Base-by-base conservation (phyloP, 805 yeast species). In the Cyberlindnera suaveolens region DNA sequence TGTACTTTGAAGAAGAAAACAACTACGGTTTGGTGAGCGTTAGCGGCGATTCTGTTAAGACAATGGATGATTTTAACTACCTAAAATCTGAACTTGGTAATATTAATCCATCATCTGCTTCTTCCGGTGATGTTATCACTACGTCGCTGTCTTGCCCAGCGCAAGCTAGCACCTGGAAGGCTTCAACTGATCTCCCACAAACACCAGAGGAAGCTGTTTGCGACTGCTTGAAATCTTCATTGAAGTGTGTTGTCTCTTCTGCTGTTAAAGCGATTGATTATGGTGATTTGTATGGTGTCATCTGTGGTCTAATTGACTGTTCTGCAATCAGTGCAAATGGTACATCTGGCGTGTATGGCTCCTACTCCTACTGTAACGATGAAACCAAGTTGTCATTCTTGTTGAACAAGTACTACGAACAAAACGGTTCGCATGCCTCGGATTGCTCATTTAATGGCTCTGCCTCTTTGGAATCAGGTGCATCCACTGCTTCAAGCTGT, bases 1-100 rank as follows among this genome's bases (percentile, higher is more conserved):
- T 85, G 93, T 87, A 85, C 69, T 85, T 82, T 63, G 79, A 88
- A 70, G 96, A 87, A 66, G 80, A 66, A 38, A 88, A 88, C 66
- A 64, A 85, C 52, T 87, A 86, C 61, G 96, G 96, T 48, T 73
- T 87, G 48, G 95, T 87, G 20, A 58, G 80, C 29, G 66, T 83
- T 39, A 58, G 56, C 20, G 65, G 67, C 36, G 73, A 66, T 56
- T 55, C 52, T 39, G 88, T 84, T 42, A 65, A 71, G 19, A 84
- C 90, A 6, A 60, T 82, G 54, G 66, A 58, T 6, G 93, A 85
- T 66, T 85, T 69, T 71, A 62, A 58, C 60, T 53, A 77, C 71
- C 68, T 78, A 62, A 67, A 75, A 58, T 65, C 75, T 23, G 75
- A 80, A 61, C 60, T 84, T 45, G 77, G 70, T 32, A 50, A 62